A percentile compares a stretch with the other conserved stretches of the same genome.
These are phyloP conservation scores for Cercospora sp. DNA, from an alignment of 2,329 filamentous ascomycete genomes.

Conservation along the genomic window DNA sequence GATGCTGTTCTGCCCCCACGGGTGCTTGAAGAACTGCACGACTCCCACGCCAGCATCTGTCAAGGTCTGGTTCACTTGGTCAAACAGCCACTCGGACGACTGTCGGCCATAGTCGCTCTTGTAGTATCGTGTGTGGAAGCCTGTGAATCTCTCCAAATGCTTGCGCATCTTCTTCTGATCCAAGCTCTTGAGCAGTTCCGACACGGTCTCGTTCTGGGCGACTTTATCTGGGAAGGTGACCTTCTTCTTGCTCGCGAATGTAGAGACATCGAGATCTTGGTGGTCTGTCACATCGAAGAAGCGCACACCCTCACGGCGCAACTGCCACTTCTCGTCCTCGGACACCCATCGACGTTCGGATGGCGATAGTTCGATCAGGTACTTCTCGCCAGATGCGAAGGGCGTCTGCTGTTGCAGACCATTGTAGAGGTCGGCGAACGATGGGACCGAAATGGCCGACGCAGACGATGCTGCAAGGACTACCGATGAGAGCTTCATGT, in stretches of 20 bases:
- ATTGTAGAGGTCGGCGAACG: slow-evolving; percentile 24
- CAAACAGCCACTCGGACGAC: slow-evolving; percentile 83
- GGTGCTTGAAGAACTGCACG: slow-evolving; percentile 73
- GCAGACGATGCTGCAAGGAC: slow-evolving; percentile 28
- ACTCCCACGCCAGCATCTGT: slow-evolving; percentile 70
- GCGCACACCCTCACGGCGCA: slow-evolving; percentile 75
- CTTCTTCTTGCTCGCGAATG: slow-evolving; percentile 39
- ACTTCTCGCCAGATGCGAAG: slow-evolving; percentile 52
- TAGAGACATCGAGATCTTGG: slow-evolving; percentile 29
- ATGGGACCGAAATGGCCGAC: slow-evolving; percentile 28
- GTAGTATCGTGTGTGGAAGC: slow-evolving; percentile 81
- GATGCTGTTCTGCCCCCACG: slow-evolving; percentile 84
- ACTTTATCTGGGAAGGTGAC: slow-evolving; percentile 68
- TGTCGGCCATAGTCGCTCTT: slow-evolving; percentile 75
- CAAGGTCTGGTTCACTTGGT: slow-evolving; percentile 71
- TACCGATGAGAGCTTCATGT: slow-evolving; percentile 29
- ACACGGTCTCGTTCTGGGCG: slow-evolving; percentile 64
- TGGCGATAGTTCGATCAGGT: slow-evolving; percentile 79
- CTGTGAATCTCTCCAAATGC: slow-evolving; percentile 75
- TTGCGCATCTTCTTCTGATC: slow-evolving; percentile 73
- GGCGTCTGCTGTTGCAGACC: slow-evolving; percentile 33
- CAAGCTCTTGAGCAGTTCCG: slow-evolving; percentile 66
- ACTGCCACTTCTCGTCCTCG: slow-evolving; percentile 91
- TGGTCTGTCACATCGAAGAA: slow-evolving; percentile 91
- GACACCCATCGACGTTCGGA: slow-evolving; percentile 84